phyloP scores from a whole-genome alignment of 306 rosid genomes.

The Cicer yamashitae region DNA sequence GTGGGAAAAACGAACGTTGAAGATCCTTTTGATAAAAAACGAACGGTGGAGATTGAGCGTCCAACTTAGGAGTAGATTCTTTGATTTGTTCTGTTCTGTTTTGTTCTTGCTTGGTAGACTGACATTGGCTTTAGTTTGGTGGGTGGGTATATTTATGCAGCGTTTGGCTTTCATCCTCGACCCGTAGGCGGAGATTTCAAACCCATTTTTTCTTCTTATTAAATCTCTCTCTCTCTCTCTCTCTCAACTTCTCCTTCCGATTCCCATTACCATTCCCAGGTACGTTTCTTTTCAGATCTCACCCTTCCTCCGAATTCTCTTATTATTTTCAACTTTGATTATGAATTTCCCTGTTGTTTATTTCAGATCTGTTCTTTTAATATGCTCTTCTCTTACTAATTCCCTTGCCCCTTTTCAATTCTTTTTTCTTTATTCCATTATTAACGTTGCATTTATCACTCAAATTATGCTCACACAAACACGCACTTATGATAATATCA shows the following conservation, averaged over 20 bases:
- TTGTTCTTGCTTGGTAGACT: neutral
- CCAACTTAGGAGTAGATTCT: constrained; percentile 16
- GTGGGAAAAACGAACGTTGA: neutral
- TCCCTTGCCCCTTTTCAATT: neutral
- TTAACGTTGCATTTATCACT: neutral
- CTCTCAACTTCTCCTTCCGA: neutral
- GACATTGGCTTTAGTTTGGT: neutral
- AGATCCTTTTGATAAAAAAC: neutral
- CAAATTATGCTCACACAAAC: constrained; percentile 1
- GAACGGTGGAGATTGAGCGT: constrained; percentile 28
- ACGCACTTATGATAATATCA: too few species aligned
- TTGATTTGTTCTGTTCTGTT: neutral
- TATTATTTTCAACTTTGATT: neutral
- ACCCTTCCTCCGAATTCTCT: neutral
- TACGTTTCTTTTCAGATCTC: constrained; percentile 35
- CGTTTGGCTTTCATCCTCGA: constrained; percentile 40
- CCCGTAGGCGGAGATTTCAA: constrained; percentile 53
- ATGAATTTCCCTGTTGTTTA: neutral
- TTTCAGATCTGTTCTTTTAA: constrained; percentile 33
- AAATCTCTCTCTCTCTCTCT: neutral
- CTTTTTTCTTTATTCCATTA: neutral
- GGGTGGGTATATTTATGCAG: constrained; percentile 9
- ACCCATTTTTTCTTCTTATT: constrained; percentile 25
- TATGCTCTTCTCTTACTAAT: neutral
- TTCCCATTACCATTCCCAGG: constrained; percentile 35